Evolutionary conservation across 441 rosid genomes (phyloP), one percentile per base, ranked within the genome.

Genomic region (Macaranga tanarius): DNA sequence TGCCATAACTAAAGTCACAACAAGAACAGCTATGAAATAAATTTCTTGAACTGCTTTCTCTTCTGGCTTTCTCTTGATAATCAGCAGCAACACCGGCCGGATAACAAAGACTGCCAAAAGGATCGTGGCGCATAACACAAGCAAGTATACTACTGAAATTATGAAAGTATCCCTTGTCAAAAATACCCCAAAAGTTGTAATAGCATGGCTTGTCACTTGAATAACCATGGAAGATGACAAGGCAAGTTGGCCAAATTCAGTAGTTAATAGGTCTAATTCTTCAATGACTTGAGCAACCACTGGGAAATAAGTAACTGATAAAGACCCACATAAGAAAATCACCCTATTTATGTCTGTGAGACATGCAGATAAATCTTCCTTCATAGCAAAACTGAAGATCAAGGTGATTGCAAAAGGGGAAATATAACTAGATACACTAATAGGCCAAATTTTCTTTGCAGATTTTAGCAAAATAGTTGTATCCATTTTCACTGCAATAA

Each of bases 1-100:
- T 13, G 67, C 76, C 54, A 80, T 74, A 1, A 67, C 10, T n/a
- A 82, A 62, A 3, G 75, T 56, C 19, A 45, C 62, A 2, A 79
- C 23, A 9, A 82, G 20, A 4, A 68, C 66, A 0, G 70, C 70
- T 11, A 72, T 28, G 15, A 82, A 47, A 34, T 74, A 76, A 16
- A 28, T 48, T 62, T 79, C 82, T 26, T 82, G 48, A 55, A 76
- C 72, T 10, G 79, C 70, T 48, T 75, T 65, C 31, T 77, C 85
- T 63, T 70, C 66, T 11, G 85, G 79, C 16, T 79, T 79, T 17
- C 5, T 75, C 31, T 51, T 63, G 25, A 75, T 64, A 13, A 72
- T 74, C 72, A 69, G 63, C 26, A 79, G 5, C 34, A 76, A 71
- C 10, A 51, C 65, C 0, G 79, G 81, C 5, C 74, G 66, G 7